Conservation (phyloP, 108 stramenopile genomes). For the Fistulifera pelliculosa region DNA sequence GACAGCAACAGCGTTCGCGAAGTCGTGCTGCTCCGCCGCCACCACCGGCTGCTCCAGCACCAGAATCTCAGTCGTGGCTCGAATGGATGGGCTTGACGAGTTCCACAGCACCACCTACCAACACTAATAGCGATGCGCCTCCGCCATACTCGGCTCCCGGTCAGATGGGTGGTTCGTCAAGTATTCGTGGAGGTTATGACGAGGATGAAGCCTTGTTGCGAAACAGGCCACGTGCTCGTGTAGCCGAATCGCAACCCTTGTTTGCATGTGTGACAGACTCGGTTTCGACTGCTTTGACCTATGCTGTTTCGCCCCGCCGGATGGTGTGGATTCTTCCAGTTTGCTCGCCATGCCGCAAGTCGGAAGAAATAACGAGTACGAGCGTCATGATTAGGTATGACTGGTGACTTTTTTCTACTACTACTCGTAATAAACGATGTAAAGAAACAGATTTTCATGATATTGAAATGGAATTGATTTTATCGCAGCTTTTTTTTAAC, state of each 20-base stretch:
- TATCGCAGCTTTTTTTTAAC: too few species aligned
- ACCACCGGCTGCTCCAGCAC: slow-evolving; percentile 15
- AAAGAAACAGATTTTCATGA: too few species aligned
- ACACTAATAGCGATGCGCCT: slow-evolving; percentile 3
- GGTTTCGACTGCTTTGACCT: slow-evolving; percentile 26
- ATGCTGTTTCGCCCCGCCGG: slow-evolving; percentile 38
- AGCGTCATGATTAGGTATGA: too few species aligned
- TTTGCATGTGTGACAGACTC: slow-evolving; percentile 75
- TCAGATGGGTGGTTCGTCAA: slow-evolving; percentile 15
- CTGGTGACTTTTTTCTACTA: too few species aligned
- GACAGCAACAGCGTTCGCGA: not conserved
- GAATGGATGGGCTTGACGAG: slow-evolving; percentile 31
- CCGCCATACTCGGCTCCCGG: slow-evolving; percentile 20
- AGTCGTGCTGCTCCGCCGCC: not conserved
- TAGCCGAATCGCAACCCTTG: slow-evolving; percentile 53
- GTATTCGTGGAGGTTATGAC: slow-evolving; percentile 13
- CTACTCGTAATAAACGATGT: too few species aligned
- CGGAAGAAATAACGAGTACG: slow-evolving; percentile 2
- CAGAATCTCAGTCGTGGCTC: slow-evolving; percentile 20
- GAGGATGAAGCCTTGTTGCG: too few species aligned
- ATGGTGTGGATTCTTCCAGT: slow-evolving; percentile 62
- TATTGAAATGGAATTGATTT: too few species aligned
- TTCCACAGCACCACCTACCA: slow-evolving; percentile 6
- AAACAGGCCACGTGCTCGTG: slow-evolving; percentile 21
- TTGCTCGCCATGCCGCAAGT: slow-evolving; percentile 56